A percentile compares a stretch with the other conserved stretches of the same genome.
Conservation (phyloP, 2,329 filamentous ascomycete genomes). For the Botryotinia globosa region DNA sequence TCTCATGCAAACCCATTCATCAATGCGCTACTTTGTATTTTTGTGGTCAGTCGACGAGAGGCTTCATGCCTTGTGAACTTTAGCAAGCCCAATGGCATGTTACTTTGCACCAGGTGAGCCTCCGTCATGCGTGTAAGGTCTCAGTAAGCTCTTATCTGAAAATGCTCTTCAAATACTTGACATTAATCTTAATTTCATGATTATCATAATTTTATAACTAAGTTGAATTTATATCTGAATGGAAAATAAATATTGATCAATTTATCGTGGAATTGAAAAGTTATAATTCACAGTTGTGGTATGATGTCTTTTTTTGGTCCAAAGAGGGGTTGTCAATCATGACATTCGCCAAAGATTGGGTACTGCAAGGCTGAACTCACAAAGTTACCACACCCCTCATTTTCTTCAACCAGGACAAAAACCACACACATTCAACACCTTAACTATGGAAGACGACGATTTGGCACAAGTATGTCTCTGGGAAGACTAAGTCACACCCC, state of each 20-base stretch:
- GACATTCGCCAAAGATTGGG: neutral
- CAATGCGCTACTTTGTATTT: neutral
- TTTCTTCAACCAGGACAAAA: neutral
- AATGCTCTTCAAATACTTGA: neutral
- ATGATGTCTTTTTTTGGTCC: neutral
- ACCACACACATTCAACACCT: neutral
- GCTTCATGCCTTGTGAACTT: neutral
- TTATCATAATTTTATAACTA: neutral
- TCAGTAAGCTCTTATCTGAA: neutral
- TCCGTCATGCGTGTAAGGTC: neutral
- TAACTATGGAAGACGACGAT: constrained; percentile 39
- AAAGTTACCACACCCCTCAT: constrained; percentile 5
- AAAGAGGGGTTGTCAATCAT: constrained; percentile 3
- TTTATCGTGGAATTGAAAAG: neutral
- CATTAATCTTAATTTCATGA: neutral
- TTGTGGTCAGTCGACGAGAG: neutral
- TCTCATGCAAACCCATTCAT: neutral
- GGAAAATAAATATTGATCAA: neutral
- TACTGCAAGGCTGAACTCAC: neutral
- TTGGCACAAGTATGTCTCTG: constrained; percentile 34
- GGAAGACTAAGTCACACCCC: neutral
- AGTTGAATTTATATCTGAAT: neutral
- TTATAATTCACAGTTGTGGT: neutral
- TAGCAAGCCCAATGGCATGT: neutral
- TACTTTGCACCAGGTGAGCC: neutral